Conservation (phyloP, 805 yeast genomes). For the Kurtzmaniella cleridarum region DNA sequence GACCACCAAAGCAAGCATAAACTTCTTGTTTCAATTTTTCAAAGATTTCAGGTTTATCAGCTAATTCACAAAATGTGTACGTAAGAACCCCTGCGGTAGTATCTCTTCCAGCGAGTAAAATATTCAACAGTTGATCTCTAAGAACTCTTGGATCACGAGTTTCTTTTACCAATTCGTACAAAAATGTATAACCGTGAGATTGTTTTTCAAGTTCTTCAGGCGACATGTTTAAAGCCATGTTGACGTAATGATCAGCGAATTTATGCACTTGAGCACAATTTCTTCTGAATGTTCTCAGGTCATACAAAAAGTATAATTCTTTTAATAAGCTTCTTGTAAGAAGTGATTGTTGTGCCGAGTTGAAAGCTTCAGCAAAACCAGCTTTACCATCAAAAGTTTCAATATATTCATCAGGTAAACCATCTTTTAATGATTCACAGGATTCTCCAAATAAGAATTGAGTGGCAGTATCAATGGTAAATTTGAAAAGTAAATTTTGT, state of each 20-base stretch:
- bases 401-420: constrained; percentile 4
- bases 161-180: constrained; percentile 34
- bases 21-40: constrained; percentile 27
- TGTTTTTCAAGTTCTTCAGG: constrained; percentile 20
- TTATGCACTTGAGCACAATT: constrained; percentile 21
- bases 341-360: constrained; percentile 24
- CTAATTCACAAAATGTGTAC: constrained; percentile 27
- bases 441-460: constrained; percentile 39
- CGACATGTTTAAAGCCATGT: constrained; percentile 22
- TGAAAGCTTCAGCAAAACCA: constrained; percentile 31
- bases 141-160: constrained; percentile 31
- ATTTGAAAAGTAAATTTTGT: constrained; percentile 33
- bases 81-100: constrained; percentile 38
- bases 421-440: constrained; percentile 27
- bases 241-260: constrained; percentile 24
- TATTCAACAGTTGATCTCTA: constrained; percentile 35
- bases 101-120: constrained; percentile 39
- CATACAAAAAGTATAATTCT: constrained; percentile 20
- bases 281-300: constrained; percentile 17
- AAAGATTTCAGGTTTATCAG: constrained; percentile 29
- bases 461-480: constrained; percentile 38
- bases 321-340: constrained; percentile 22
- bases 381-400: constrained; percentile 24
- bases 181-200: constrained; percentile 25
- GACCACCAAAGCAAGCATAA: constrained; percentile 24